Percentiles rank a stretch among this genome's conserved stretches.
These are phyloP conservation scores for Rheum nobile DNA, from an alignment of 148 eudicot species.

Conservation along the genomic window DNA sequence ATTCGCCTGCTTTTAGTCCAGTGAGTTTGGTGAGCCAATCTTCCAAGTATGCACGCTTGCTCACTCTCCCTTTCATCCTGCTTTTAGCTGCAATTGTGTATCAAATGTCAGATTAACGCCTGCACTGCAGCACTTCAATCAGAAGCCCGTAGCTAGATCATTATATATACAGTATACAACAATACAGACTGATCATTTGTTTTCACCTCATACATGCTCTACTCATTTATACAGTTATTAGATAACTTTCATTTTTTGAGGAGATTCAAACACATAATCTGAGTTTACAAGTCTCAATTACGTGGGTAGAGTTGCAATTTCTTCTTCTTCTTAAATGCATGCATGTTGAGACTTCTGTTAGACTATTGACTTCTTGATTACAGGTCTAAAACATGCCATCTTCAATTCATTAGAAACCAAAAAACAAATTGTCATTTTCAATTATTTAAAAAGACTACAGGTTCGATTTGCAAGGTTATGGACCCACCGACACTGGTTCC, in stretches of 20 bases:
- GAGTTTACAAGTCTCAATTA: too few relatives aligned
- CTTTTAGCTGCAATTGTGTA: slow-evolving; percentile 14
- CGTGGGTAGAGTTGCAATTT: too few relatives aligned
- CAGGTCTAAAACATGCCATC: background rate
- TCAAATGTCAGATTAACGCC: background rate
- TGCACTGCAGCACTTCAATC: too few relatives aligned
- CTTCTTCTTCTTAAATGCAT: background rate
- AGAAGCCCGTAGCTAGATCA: too few relatives aligned
- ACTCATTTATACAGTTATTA: too few relatives aligned
- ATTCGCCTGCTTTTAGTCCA: slow-evolving; percentile 33
- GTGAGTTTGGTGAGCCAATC: slow-evolving; percentile 36
- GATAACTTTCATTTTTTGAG: too few relatives aligned
- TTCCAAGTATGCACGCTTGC: slow-evolving; percentile 29
- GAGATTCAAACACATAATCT: background rate
- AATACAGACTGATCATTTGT: too few relatives aligned
- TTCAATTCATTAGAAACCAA: background rate
- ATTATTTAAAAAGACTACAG: background rate
- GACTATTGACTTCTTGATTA: background rate
- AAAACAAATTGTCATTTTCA: background rate
- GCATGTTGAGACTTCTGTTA: background rate
- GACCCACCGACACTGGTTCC: background rate
- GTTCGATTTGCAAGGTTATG: background rate
- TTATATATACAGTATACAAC: too few relatives aligned
- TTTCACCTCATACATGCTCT: too few relatives aligned
- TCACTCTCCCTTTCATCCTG: slow-evolving; percentile 27